A percentile compares a stretch with the other conserved stretches of the same genome.
Conservation (phyloP, 352 stramenopile species). For the Pythium biforme region DNA sequence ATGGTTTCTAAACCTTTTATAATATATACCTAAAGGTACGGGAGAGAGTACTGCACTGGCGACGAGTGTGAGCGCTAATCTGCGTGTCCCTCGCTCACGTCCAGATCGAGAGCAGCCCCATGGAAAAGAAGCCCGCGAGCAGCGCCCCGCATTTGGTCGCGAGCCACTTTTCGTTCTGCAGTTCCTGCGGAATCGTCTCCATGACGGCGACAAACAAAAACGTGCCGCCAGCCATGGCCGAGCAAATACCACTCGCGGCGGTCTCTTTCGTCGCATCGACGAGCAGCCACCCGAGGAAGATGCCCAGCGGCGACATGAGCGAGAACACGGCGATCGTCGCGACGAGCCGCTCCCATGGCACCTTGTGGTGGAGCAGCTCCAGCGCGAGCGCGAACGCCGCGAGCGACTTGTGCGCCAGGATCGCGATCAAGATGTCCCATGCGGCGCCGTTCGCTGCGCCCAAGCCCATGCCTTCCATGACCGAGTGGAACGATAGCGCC, state of each 20-base stretch:
- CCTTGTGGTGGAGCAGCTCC: conserved; percentile 67
- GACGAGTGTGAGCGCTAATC: neutral
- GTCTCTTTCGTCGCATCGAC: conserved; percentile 43
- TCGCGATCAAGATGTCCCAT: conserved; percentile 77
- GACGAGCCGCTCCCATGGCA: conserved; percentile 38
- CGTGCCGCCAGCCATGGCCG: conserved; percentile 73
- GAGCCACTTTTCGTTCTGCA: conserved; percentile 53
- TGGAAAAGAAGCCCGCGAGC: conserved; percentile 51
- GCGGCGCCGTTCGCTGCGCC: conserved; percentile 52
- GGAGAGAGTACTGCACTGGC: neutral
- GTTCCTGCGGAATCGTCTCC: conserved; percentile 81
- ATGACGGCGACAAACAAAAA: conserved; percentile 82
- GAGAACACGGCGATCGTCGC: conserved; percentile 59
- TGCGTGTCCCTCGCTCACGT: conserved; percentile 26
- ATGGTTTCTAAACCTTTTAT: too few species aligned
- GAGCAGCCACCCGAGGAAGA: conserved; percentile 59
- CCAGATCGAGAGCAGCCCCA: conserved; percentile 75
- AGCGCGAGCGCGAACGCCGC: conserved; percentile 71
- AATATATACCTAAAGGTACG: too few species aligned
- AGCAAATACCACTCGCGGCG: conserved; percentile 57
- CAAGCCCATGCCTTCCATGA: conserved; percentile 86
- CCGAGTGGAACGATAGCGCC: conserved; percentile 80
- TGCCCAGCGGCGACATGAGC: conserved; percentile 70
- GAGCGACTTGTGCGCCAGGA: conserved; percentile 84
- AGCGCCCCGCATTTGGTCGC: conserved; percentile 55